phyloP scores from a whole-genome alignment of 192 early-diverging fungal species.

The Linnemannia elongata region DNA sequence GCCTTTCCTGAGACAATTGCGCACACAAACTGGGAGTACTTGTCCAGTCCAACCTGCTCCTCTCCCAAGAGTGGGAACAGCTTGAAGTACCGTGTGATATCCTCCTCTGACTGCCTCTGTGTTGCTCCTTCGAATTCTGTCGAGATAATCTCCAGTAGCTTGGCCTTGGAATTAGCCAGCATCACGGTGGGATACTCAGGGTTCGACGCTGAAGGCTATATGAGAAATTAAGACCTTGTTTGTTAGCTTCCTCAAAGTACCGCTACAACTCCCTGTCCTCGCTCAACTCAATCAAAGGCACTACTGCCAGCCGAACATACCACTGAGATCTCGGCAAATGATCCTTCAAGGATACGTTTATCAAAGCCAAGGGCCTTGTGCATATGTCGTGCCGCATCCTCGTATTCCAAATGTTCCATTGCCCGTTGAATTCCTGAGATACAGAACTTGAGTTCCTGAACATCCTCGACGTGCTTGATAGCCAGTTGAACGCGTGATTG shows the following conservation, averaged over 20 bases:
- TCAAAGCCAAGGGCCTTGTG: slow-evolving; percentile 74
- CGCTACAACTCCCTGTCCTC: slow-evolving; percentile 6
- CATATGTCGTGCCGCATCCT: slow-evolving; percentile 76
- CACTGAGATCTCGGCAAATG: slow-evolving; percentile 73
- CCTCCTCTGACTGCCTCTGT: slow-evolving; percentile 72
- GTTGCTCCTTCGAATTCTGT: slow-evolving; percentile 87
- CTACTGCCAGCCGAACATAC: slow-evolving; percentile 24
- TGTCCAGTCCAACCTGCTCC: slow-evolving; percentile 88
- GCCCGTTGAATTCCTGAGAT: slow-evolving; percentile 76
- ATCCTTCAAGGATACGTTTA: slow-evolving; percentile 66
- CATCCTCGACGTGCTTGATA: slow-evolving; percentile 78
- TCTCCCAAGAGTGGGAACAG: slow-evolving; percentile 91
- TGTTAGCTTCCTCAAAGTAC: slow-evolving; percentile 20
- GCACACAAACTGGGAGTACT: slow-evolving; percentile 89
- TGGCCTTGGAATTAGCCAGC: slow-evolving; percentile 69
- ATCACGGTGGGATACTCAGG: slow-evolving; percentile 69
- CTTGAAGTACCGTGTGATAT: slow-evolving; percentile 90
- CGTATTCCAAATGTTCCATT: slow-evolving; percentile 72
- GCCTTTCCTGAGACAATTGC: slow-evolving; percentile 80
- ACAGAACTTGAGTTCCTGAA: slow-evolving; percentile 80
- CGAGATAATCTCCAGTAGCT: slow-evolving; percentile 79
- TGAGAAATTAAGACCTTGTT: slow-evolving; percentile 10
- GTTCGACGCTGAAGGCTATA: slow-evolving; percentile 65
- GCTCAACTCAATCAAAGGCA: neutral
- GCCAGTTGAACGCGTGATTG: slow-evolving; percentile 80